Conservation (phyloP, 169 alveolate genomes). For the Perkinsus olseni region DNA sequence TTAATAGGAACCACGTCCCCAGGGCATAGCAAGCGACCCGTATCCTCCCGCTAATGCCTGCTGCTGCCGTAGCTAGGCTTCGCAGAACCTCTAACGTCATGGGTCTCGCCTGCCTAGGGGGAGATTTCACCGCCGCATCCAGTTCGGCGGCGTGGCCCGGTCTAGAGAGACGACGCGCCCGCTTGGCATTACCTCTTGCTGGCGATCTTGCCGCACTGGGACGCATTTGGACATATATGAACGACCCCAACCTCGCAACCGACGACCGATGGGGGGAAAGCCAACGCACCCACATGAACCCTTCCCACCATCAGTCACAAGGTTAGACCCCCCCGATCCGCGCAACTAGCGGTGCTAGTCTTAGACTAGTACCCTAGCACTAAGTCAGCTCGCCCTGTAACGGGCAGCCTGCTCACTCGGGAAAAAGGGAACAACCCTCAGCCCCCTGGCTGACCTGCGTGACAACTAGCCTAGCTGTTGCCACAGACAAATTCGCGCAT, state of each 20-base stretch:
- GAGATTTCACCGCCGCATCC: not conserved
- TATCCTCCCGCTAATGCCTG: not conserved
- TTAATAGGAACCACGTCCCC: not conserved
- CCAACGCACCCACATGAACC: too few relatives aligned
- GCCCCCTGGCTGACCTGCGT: not conserved
- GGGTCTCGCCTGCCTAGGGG: not conserved
- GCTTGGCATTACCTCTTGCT: not conserved
- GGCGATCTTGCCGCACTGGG: not conserved
- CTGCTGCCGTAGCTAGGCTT: not conserved
- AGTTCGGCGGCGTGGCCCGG: not conserved
- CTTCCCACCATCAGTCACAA: too few relatives aligned
- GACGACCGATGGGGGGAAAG: too few relatives aligned
- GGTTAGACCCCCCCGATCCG: too few relatives aligned
- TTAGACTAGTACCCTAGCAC: too few relatives aligned
- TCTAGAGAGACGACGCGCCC: not conserved
- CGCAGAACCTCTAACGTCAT: not conserved
- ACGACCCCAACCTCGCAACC: not conserved
- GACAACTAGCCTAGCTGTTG: too few relatives aligned
- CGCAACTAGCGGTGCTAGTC: too few relatives aligned
- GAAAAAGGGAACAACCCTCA: too few relatives aligned
- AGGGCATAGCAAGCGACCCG: not conserved
- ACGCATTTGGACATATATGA: not conserved
- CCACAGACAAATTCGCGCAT: too few relatives aligned
- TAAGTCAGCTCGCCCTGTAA: too few relatives aligned
- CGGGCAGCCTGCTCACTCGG: too few relatives aligned